These are phyloP conservation scores for Galerina marginata DNA, from an alignment of 768 basidiomycete species.

Conservation along the genomic window DNA sequence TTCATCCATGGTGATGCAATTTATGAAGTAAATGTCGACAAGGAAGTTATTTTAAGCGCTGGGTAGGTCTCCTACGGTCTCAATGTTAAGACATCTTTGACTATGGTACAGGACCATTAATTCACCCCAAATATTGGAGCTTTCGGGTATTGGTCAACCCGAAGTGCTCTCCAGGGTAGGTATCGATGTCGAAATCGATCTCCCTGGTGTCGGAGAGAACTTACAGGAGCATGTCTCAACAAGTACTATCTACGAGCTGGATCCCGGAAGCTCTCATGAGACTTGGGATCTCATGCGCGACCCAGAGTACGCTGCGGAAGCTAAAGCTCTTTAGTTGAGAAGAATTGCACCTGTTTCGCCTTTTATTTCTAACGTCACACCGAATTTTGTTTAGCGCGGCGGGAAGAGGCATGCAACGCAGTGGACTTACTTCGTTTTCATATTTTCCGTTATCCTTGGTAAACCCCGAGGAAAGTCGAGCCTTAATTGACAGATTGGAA, in stretches of 20 bases:
- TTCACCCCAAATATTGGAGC: slow-evolving; percentile 56
- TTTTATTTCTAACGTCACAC: not conserved
- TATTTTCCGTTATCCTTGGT: slow-evolving; percentile 31
- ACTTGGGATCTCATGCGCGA: slow-evolving; percentile 49
- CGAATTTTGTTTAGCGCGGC: slow-evolving; percentile 20
- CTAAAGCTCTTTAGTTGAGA: slow-evolving; percentile 22
- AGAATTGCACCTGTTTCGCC: not conserved
- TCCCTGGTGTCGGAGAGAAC: slow-evolving; percentile 67
- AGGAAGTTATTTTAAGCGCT: slow-evolving; percentile 13
- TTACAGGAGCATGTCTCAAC: slow-evolving; percentile 18
- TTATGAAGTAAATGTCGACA: slow-evolving; percentile 1
- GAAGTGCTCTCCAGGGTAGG: slow-evolving; percentile 51
- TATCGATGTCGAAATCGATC: slow-evolving; percentile 46
- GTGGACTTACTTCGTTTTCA: slow-evolving; percentile 31
- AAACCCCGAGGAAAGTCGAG: slow-evolving; percentile 18
- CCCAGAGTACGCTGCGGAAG: slow-evolving; percentile 50
- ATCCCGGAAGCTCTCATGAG: slow-evolving; percentile 2
- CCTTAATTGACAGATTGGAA: slow-evolving; percentile 25
- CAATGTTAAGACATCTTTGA: slow-evolving; percentile 12
- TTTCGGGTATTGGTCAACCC: slow-evolving; percentile 60
- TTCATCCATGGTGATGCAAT: slow-evolving; percentile 33
- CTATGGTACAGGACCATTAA: slow-evolving; percentile 20
- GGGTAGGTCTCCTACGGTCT: not conserved
- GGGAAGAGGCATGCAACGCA: slow-evolving; percentile 29
- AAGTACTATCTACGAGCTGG: slow-evolving; percentile 12